phyloP scores from a whole-genome alignment of 768 basidiomycete species.

The Mycena amicta region DNA sequence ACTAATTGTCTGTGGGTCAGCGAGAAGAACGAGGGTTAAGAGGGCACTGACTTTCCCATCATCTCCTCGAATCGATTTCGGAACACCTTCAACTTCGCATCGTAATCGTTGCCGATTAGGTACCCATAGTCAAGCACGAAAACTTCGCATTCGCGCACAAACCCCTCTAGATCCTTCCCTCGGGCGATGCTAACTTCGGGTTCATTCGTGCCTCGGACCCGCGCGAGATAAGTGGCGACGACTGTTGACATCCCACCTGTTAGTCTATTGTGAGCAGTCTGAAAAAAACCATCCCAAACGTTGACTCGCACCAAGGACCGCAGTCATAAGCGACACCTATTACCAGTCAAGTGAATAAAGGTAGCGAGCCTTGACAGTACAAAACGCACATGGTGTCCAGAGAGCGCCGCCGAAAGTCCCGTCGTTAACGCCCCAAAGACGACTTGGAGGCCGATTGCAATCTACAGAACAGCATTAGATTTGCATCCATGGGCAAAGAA shows the following conservation, averaged over 20 bases:
- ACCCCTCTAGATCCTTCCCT: conserved; percentile 65
- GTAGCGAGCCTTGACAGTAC: not conserved
- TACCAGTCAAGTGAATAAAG: no score
- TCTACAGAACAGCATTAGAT: conserved; percentile 40
- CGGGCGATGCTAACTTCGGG: conserved; percentile 63
- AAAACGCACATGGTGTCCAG: not conserved
- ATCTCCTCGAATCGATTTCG: conserved; percentile 50
- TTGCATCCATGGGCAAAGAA: no score
- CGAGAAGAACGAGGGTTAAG: not conserved
- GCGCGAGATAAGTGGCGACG: conserved; percentile 73
- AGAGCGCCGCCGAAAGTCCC: not conserved
- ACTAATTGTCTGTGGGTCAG: no score
- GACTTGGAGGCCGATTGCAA: conserved; percentile 66
- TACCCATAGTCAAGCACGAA: conserved; percentile 63
- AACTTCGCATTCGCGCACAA: conserved; percentile 61
- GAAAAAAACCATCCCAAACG: no score
- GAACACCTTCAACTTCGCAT: conserved; percentile 38
- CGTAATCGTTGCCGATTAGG: conserved; percentile 34
- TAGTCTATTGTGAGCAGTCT: no score
- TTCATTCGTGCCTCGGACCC: conserved; percentile 68
- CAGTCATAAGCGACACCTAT: conserved; percentile 41
- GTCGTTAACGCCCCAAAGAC: conserved; percentile 23
- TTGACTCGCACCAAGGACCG: conserved; percentile 38
- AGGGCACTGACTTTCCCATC: conserved; percentile 36
- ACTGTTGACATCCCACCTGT: conserved; percentile 68